Base-by-base conservation (phyloP, 1,139 yeast species). In the Ashbya aceris region DNA sequence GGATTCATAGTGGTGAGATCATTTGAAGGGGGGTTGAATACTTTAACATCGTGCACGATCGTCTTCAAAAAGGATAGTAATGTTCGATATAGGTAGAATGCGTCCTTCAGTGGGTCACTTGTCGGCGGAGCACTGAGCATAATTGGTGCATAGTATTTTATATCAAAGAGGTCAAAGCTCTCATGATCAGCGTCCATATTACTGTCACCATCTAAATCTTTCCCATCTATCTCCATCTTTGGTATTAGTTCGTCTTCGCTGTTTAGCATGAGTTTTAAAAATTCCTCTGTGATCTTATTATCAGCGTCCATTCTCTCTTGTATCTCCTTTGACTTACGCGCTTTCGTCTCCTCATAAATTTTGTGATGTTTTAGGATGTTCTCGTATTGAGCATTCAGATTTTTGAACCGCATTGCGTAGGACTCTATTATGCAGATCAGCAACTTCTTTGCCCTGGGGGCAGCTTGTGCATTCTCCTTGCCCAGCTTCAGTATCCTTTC, bases 61-160 rank as follows among this genome's bases (percentile, higher is more conserved):
- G 96, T 85, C 57, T 91, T 87, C 55, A 91, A 68, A 56, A 91
- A 93, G 6, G 91, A 83, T 82, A 93, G 77, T 44, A 93, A 69
- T 7, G 95, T 87, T 51, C 93, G 77, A 72, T 87, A 87, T 32
- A 91, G 67, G 54, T 84, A 85, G 41, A 93, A 75, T 1, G 96
- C 94, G 60, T 89, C 96, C 53, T 85, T 85, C 42, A 85, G 69
- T 26, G 87, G 83, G 52, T 83, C 91, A 13, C 79, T 70, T 23
- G 73, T 56, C 0, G 67, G 53, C 4, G 55, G 60, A 31, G 70
- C 70, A 11, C 69, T 58, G 7, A 74, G 56, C 40, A 68, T 61
- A 33, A 79, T 76, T 2, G 81, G 79, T 4, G 67, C 58, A 32
- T 67, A 61, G 40, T 68, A 62, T 45, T 69, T 69, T 12, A 77